Conservation (phyloP, 495 filamentous ascomycete genomes). For the Patellaria atrata region DNA sequence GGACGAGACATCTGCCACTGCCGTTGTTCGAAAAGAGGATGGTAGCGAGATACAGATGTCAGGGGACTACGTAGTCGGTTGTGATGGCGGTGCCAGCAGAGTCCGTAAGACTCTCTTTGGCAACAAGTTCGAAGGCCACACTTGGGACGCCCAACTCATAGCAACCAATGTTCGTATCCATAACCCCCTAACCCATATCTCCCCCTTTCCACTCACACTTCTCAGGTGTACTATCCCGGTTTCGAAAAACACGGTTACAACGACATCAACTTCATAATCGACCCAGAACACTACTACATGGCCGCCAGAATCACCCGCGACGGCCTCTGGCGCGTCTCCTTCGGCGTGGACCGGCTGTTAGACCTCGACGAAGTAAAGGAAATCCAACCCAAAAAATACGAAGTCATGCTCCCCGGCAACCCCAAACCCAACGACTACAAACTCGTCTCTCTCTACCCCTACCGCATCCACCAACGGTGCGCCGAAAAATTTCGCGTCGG, state of each 20-base stretch:
- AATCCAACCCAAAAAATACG: conserved; percentile 39
- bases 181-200: neutral
- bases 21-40: conserved; percentile 7
- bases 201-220: conserved; percentile 20
- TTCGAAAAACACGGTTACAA: conserved; percentile 39
- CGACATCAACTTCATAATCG: conserved; percentile 45
- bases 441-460: conserved; percentile 40
- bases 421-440: conserved; percentile 44
- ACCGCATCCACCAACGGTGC: conserved; percentile 48
- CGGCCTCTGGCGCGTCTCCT: conserved; percentile 45
- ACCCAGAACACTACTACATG: conserved; percentile 48
- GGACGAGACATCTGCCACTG: conserved; percentile 15
- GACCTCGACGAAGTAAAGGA: conserved; percentile 37
- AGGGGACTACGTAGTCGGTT: conserved; percentile 44
- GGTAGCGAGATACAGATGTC: conserved; percentile 34
- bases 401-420: conserved; percentile 42
- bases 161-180: conserved; percentile 48
- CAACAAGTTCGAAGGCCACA: conserved; percentile 44
- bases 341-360: conserved; percentile 39
- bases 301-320: conserved; percentile 42
- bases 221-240: conserved; percentile 23
- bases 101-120: conserved; percentile 43
- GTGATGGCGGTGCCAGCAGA: conserved; percentile 43
- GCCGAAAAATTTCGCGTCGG: conserved; percentile 41
- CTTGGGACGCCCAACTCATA: conserved; percentile 43